Evolutionary conservation across 164 flowering plant species (phyloP).

Genomic region (Warburgia ugandensis): DNA sequence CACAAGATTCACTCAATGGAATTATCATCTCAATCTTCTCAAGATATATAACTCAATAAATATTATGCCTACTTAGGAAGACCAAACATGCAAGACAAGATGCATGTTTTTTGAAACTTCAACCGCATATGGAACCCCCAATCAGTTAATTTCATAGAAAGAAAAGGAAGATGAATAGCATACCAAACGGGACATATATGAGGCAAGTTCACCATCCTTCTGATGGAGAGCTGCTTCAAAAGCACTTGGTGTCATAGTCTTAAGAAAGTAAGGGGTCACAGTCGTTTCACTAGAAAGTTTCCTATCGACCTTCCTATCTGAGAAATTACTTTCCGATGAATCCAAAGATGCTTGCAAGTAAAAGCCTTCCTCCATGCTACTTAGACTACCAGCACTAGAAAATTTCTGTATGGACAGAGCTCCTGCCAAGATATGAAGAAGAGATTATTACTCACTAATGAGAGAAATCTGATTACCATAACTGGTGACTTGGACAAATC

Average conservation of each 20-base stretch:
- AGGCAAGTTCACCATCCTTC: slow-evolving; percentile 96
- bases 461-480: too few relatives aligned
- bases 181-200: slow-evolving; percentile 97
- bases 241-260: slow-evolving; percentile 84
- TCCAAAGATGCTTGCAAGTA: slow-evolving; percentile 91
- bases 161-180: slow-evolving; percentile 7
- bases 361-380: slow-evolving; percentile 94
- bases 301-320: too few relatives aligned
- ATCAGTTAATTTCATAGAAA: too few relatives aligned
- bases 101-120: too few relatives aligned
- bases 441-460: too few relatives aligned
- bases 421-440: slow-evolving; percentile 32
- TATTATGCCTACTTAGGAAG: too few relatives aligned
- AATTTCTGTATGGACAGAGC: slow-evolving; percentile 42
- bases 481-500: too few relatives aligned
- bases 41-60: too few relatives aligned
- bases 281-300: slow-evolving; percentile 47
- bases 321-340: slow-evolving; percentile 51
- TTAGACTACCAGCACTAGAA: slow-evolving; percentile 81
- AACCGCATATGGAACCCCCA: too few relatives aligned
- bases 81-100: too few relatives aligned
- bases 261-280: slow-evolving; percentile 69
- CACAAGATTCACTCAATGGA: too few relatives aligned
- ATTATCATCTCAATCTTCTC: too few relatives aligned
- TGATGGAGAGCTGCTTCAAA: slow-evolving; percentile 91